These are phyloP conservation scores for Rhodotorula sp. DNA, from an alignment of 1,284 basidiomycete species.

Conservation along the genomic window DNA sequence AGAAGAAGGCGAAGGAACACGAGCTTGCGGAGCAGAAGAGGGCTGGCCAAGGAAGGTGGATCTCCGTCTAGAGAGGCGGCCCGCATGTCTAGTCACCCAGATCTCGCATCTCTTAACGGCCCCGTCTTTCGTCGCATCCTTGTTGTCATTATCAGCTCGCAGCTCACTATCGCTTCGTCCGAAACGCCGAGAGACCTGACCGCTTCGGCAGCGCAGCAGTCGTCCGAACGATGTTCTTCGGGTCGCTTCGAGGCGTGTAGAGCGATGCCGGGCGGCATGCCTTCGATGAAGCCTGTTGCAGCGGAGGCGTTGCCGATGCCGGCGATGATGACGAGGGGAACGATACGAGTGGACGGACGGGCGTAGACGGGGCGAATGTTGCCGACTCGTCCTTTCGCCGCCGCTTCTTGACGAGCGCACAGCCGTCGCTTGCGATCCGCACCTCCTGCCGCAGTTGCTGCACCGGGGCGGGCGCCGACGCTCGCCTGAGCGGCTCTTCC, in stretches of 20 bases:
- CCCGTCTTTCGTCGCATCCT: no score
- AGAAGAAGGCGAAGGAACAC: neutral
- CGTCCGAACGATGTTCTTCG: slow-evolving; percentile 25
- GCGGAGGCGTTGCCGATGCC: neutral
- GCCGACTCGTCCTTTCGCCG: neutral
- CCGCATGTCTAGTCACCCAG: neutral
- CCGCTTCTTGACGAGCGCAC: slow-evolving; percentile 9
- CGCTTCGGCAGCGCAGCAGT: slow-evolving; percentile 4
- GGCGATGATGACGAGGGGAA: neutral
- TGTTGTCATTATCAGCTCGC: no score
- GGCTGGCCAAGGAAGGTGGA: neutral
- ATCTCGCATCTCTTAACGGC: neutral
- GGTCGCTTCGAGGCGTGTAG: slow-evolving; percentile 3
- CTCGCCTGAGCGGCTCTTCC: neutral
- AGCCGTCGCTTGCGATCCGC: neutral
- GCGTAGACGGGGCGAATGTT: neutral
- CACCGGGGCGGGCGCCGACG: neutral
- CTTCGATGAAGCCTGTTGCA: neutral
- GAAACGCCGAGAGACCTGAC: slow-evolving; percentile 18
- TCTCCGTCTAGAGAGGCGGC: neutral
- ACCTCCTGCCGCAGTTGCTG: neutral
- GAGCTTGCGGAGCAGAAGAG: neutral
- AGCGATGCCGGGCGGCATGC: neutral
- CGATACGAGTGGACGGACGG: neutral
- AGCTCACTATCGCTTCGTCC: neutral